Evolutionary conservation across 306 rosid genomes (phyloP), one percentile per base, ranked within the genome.

Genomic region (Hippophae tibetana): DNA sequence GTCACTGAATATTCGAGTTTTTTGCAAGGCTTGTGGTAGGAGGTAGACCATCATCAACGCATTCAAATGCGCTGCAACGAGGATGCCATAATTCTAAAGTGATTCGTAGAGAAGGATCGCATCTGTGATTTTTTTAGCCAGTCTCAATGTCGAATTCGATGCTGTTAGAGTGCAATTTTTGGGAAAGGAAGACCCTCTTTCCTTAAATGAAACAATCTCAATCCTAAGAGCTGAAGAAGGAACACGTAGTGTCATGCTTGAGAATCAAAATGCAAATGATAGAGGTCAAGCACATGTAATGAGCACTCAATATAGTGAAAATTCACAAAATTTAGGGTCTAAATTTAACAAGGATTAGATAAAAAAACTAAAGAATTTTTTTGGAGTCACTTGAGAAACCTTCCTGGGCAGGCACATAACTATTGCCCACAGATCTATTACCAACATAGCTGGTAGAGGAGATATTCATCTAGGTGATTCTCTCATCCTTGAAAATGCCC

Each of bases 81-180:
- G 52, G 63, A 58, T 43, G 52, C 38, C 43, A 38, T 38, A 18
- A 14, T 42, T 13, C 9, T 42, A n/a, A 58, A 43, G 23, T 6
- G 7, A 14, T 58, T 58, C 14, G 9, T 58, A 1, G 49, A 42
- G 9, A 58, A 43, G 25, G 51, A 58, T 58, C 5, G 49, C 5
- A 18, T 58, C 7, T 43, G 13, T 58, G 50, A 42, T 7, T 58
- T 58, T 58, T 41, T 58, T 13, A 18, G 63, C 13, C 5, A 12
- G 63, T 38, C 40, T 58, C 6, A 58, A 58, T 58, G 50, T 14
- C 6, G 63, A 58, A 41, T 58, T 58, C 7, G 51, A 58, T 43
- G 26, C 14, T 1, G 63, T 58, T 7, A 18, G 23, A 58, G 63
- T 42, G 26, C 40, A 43, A 5, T 8, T 43, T 7, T 43, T 58